These are phyloP conservation scores for Coemansia sp. DNA, from an alignment of 192 early-diverging fungal genomes.

Conservation along the genomic window DNA sequence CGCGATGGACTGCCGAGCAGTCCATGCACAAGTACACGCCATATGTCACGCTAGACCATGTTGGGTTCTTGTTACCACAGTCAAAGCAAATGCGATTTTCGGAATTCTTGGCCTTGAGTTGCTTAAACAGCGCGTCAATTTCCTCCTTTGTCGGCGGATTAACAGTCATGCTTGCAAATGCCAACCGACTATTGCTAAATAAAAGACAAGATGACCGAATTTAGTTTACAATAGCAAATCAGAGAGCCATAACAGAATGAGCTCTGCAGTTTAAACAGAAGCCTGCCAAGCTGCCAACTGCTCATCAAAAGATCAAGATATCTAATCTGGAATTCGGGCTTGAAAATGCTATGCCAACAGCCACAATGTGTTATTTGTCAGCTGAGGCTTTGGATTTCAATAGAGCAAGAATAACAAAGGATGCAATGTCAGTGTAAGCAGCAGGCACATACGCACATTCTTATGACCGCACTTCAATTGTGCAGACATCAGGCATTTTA, in stretches of 20 bases:
- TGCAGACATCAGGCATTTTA: background rate
- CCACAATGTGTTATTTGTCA: too few relatives aligned
- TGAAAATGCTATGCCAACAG: too few relatives aligned
- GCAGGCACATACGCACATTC: background rate
- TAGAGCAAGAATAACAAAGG: background rate
- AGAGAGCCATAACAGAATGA: too few relatives aligned
- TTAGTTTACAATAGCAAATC: too few relatives aligned
- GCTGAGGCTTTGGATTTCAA: background rate
- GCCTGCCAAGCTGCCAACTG: background rate
- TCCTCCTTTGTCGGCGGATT: constrained; percentile 42
- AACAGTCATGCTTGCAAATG: constrained; percentile 21
- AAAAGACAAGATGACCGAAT: background rate
- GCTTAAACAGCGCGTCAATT: constrained; percentile 45
- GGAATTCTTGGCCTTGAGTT: constrained; percentile 39
- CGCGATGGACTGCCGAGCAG: constrained; percentile 93
- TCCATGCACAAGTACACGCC: constrained; percentile 96
- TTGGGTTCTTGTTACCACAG: constrained; percentile 91
- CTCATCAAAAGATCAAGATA: background rate
- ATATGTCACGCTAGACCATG: constrained; percentile 91
- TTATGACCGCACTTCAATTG: background rate
- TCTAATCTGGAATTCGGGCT: background rate
- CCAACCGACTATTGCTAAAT: background rate
- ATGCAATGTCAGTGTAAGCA: background rate
- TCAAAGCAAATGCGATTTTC: constrained; percentile 86
- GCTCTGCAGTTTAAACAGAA: too few relatives aligned